phyloP scores from a whole-genome alignment of 352 stramenopile species.

The Pythium plurisporium region DNA sequence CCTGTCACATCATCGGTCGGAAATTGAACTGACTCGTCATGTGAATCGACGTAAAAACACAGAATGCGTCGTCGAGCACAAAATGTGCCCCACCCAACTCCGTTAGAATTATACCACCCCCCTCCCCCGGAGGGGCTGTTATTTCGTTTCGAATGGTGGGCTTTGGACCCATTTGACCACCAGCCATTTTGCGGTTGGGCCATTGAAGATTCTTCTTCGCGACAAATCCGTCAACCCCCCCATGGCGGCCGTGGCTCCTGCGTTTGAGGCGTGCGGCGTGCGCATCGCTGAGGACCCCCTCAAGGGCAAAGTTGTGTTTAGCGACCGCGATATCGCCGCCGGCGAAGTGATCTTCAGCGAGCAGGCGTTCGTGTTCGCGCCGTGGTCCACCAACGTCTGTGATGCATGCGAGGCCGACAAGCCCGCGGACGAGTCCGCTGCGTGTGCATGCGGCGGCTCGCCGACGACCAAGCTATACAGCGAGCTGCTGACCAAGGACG shows the following conservation, averaged over 20 bases:
- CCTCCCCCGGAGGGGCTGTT: too few species aligned
- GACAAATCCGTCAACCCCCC: neutral
- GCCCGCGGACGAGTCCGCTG: conserved; percentile 10
- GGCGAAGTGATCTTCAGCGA: conserved; percentile 76
- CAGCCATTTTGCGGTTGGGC: conserved; percentile 3
- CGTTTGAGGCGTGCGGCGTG: conserved; percentile 52
- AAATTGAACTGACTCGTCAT: neutral
- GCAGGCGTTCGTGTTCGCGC: conserved; percentile 62
- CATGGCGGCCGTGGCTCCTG: conserved; percentile 40
- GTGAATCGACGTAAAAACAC: neutral
- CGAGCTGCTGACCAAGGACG: conserved; percentile 34
- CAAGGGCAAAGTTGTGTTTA: conserved; percentile 64
- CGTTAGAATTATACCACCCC: neutral
- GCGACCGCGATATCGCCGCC: conserved; percentile 42
- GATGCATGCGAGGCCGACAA: conserved; percentile 43
- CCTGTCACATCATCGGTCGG: too few species aligned
- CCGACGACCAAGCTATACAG: conserved; percentile 38
- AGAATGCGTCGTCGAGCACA: too few species aligned
- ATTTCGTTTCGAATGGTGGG: too few species aligned
- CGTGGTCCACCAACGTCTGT: conserved; percentile 66
- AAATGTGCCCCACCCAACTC: neutral
- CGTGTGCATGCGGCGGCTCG: conserved; percentile 29
- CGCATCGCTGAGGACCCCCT: conserved; percentile 39
- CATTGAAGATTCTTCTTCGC: too few species aligned
- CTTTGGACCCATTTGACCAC: conserved; percentile 8